Evolutionary conservation across 116 monocot genomes (phyloP).

Genomic region (Papilionanthe hybrid): DNA sequence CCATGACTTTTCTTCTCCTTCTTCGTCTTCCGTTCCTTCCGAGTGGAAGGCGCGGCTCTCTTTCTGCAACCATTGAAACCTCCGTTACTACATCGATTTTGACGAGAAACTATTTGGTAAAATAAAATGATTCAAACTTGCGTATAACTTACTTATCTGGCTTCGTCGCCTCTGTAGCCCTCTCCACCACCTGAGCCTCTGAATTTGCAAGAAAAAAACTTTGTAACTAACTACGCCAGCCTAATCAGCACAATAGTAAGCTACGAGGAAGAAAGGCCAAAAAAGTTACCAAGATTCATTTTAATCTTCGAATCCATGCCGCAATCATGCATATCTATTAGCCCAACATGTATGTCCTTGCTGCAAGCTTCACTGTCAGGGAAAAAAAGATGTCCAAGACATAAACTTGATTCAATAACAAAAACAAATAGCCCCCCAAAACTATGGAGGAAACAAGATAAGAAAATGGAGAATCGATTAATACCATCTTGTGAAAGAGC

Average conservation of each 20-base stretch:
- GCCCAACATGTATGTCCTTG: slow-evolving; percentile 67
- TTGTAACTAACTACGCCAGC: background rate
- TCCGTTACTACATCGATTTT: background rate
- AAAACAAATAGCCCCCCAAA: background rate
- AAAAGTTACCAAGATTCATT: slow-evolving; percentile 51
- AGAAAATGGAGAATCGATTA: background rate
- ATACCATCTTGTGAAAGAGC: slow-evolving; percentile 79
- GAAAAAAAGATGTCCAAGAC: background rate
- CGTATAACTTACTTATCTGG: slow-evolving; percentile 21
- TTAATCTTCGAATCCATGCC: slow-evolving; percentile 80
- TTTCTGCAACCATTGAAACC: slow-evolving; percentile 31
- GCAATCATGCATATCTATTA: slow-evolving; percentile 93
- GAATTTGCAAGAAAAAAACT: slow-evolving; percentile 1
- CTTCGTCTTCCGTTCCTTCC: slow-evolving; percentile 34
- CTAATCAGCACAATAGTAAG: background rate
- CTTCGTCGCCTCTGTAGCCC: slow-evolving; percentile 42
- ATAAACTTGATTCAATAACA: background rate
- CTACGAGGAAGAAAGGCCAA: background rate
- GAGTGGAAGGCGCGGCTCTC: slow-evolving; percentile 23
- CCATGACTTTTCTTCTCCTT: slow-evolving; percentile 38
- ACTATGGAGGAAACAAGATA: background rate
- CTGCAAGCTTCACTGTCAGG: slow-evolving; percentile 59
- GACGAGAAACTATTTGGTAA: background rate
- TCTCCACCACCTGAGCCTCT: slow-evolving; percentile 79
- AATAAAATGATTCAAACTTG: background rate